Conservation (phyloP, 2,329 filamentous ascomycete species). For the Phoma herbarum region DNA sequence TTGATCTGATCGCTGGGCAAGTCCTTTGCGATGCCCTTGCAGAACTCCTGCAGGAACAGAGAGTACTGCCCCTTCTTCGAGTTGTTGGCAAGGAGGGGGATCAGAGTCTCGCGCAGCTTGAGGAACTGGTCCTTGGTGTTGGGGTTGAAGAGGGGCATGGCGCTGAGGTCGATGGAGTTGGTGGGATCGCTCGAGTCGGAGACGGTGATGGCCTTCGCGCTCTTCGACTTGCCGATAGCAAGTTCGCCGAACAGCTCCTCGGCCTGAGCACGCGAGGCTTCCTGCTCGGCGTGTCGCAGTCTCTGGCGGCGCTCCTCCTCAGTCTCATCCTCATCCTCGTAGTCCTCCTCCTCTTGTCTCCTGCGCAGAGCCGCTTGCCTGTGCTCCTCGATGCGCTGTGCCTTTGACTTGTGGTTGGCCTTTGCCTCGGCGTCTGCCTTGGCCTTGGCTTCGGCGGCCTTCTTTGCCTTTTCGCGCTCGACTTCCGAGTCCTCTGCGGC, state of each 20-base stretch:
- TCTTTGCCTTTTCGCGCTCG: constrained; percentile 93
- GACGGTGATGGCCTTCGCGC: constrained; percentile 72
- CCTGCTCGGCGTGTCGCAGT: constrained; percentile 81
- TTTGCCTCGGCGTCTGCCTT: constrained; percentile 89
- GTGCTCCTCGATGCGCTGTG: constrained; percentile 84
- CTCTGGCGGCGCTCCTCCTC: constrained; percentile 77
- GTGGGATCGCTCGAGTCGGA: constrained; percentile 76
- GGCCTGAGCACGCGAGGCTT: constrained; percentile 87
- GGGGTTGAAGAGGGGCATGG: constrained; percentile 87
- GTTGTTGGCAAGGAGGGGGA: constrained; percentile 77
- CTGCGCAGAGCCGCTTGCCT: constrained; percentile 66
- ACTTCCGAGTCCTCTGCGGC: constrained; percentile 96
- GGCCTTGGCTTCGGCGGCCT: constrained; percentile 83
- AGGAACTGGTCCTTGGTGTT: constrained; percentile 87
- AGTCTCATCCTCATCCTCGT: constrained; percentile 73
- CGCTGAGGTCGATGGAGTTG: constrained; percentile 80
- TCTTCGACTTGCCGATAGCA: constrained; percentile 75
- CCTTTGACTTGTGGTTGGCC: constrained; percentile 89
- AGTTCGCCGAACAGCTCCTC: constrained; percentile 87
- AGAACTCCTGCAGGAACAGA: constrained; percentile 89
- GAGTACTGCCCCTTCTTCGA: constrained; percentile 89
- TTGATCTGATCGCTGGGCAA: constrained; percentile 94
- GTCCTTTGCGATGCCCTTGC: constrained; percentile 86
- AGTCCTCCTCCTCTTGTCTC: constrained; percentile 64
- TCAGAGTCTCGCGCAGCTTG: constrained; percentile 78